phyloP scores from a whole-genome alignment of 352 stramenopile genomes.

The Detonula confervacea region DNA sequence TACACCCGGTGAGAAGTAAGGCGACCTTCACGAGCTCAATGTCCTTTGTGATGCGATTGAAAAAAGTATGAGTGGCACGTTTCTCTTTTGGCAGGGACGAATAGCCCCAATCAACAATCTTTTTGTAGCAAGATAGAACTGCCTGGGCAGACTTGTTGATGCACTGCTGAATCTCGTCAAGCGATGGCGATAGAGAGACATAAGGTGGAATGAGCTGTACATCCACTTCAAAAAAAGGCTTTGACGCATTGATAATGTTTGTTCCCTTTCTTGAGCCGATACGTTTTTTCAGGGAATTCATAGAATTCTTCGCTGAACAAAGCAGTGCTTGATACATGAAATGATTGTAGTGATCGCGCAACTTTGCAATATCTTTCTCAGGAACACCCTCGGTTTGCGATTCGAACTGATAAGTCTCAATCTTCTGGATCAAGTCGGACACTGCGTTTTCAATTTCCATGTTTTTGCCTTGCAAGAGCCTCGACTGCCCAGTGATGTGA shows the following conservation, averaged over 20 bases:
- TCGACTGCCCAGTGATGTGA: slow-evolving; percentile 91
- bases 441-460: slow-evolving; percentile 98
- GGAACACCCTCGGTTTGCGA: slow-evolving; percentile 93
- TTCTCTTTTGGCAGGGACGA: slow-evolving; percentile 64
- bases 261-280: slow-evolving; percentile 91
- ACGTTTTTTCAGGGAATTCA: slow-evolving; percentile 98
- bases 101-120: slow-evolving; percentile 92
- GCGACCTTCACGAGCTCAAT: slow-evolving; percentile 98
- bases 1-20: slow-evolving; percentile 95
- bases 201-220: slow-evolving; percentile 94
- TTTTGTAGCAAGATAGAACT: slow-evolving; percentile 96
- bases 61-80: slow-evolving; percentile 89
- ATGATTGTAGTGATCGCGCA: slow-evolving; percentile 99
- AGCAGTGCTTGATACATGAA: slow-evolving; percentile 98
- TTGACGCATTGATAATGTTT: slow-evolving; percentile 91
- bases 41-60: slow-evolving; percentile 97
- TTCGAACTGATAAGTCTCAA: slow-evolving; percentile 93
- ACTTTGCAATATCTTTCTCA: slow-evolving; percentile 93
- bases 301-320: slow-evolving; percentile 97
- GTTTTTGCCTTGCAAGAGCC: slow-evolving; percentile 96
- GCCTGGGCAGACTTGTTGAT: slow-evolving; percentile 97
- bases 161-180: slow-evolving; percentile 97
- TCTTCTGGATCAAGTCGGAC: slow-evolving; percentile 96
- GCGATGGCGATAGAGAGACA: slow-evolving; percentile 93
- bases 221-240: slow-evolving; percentile 98